Conservation (phyloP, 768 basidiomycete species). For the Lactarius sp. region DNA sequence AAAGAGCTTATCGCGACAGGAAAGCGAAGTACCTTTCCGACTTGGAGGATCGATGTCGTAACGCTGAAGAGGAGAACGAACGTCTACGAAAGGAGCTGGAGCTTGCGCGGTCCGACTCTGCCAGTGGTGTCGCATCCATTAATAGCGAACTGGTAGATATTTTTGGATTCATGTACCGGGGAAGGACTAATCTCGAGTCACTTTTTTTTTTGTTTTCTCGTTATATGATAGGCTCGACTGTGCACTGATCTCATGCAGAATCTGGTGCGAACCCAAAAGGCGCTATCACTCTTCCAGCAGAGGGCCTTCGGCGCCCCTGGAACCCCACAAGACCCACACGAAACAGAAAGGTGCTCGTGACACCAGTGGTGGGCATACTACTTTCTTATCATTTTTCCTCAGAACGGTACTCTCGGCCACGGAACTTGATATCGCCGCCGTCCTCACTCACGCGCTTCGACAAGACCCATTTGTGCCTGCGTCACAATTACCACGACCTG, state of each 20-base stretch:
- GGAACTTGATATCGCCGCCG: slow-evolving; percentile 20
- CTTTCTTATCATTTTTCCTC: not conserved
- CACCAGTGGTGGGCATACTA: not conserved
- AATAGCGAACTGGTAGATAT: slow-evolving; percentile 19
- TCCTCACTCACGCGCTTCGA: slow-evolving; percentile 16
- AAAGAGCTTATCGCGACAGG: slow-evolving; percentile 25
- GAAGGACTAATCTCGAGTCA: not conserved
- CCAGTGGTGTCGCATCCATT: not conserved
- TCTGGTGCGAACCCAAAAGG: slow-evolving; percentile 14
- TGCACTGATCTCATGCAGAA: slow-evolving; percentile 23
- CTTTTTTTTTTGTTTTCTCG: not conserved
- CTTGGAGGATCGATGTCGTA: slow-evolving; percentile 22
- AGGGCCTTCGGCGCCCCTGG: not conserved
- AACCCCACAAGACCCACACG: not conserved
- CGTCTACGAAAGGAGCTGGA: slow-evolving; percentile 17
- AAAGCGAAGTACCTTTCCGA: slow-evolving; percentile 21
- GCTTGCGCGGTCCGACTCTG: slow-evolving; percentile 14
- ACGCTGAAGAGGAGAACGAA: slow-evolving; percentile 24
- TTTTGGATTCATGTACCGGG: not conserved
- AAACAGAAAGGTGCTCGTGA: slow-evolving; percentile 8
- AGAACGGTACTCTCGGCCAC: slow-evolving; percentile 12
- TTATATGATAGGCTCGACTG: slow-evolving; percentile 1
- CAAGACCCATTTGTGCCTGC: not conserved
- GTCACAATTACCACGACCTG: not conserved
- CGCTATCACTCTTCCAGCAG: slow-evolving; percentile 13